Evolutionary conservation across 2,329 filamentous ascomycete species (phyloP).

Genomic region (Arthrinium puccinioides): DNA sequence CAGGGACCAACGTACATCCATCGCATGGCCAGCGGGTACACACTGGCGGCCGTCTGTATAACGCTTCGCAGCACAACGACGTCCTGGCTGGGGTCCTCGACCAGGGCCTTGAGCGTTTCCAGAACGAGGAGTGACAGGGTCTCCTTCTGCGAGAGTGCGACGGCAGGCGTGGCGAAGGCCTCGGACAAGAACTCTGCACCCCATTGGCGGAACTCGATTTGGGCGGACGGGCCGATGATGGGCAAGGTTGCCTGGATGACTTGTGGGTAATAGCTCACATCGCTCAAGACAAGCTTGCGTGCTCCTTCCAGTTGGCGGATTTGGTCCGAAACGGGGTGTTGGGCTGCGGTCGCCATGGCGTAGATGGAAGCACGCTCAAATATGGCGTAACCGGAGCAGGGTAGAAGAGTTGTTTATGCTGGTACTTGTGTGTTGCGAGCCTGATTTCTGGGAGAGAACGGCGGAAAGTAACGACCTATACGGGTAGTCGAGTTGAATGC

Average conservation of each 20-base stretch:
- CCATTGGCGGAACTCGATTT: constrained; percentile 85
- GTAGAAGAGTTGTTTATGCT: too few species aligned
- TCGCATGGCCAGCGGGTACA: constrained; percentile 86
- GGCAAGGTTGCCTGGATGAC: constrained; percentile 91
- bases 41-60: constrained; percentile 82
- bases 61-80: constrained; percentile 74
- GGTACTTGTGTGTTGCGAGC: too few species aligned
- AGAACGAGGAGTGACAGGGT: constrained; percentile 70
- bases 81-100: constrained; percentile 70
- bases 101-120: constrained; percentile 63
- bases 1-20: constrained; percentile 70
- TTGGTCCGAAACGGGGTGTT: constrained; percentile 61
- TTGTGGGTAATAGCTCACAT: constrained; percentile 82
- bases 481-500: too few species aligned
- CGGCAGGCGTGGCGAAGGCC: constrained; percentile 86
- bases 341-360: constrained; percentile 43
- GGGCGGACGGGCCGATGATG: constrained; percentile 69
- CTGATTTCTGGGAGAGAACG: too few species aligned
- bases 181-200: constrained; percentile 93
- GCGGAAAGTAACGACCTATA: too few species aligned
- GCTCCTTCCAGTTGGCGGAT: constrained; percentile 85
- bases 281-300: constrained; percentile 79
- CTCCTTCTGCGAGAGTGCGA: constrained; percentile 73
- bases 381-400: too few species aligned
- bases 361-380: too few species aligned